Base-by-base conservation (phyloP, 306 rosid genomes). In the Vigna trinervia region DNA sequence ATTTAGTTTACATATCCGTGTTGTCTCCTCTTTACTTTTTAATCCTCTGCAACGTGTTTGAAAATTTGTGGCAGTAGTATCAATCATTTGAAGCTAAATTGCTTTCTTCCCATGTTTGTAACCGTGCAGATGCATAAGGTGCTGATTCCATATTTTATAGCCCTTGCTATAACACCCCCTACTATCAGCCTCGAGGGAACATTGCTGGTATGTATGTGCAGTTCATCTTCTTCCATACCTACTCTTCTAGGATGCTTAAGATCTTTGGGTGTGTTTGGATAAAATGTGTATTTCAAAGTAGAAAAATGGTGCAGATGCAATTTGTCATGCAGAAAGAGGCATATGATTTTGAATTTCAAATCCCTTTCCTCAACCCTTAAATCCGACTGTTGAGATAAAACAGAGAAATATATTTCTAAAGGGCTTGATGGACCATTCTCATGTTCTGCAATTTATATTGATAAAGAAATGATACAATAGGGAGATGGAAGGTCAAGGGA, bases 151-250 rank as follows among this genome's bases (percentile, higher is more conserved):
- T 94, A 71, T 87, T 89, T 92, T 15, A 36, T 94, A 71, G 95
- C 91, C 45, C 64, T 94, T 58, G 86, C 78, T 82, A 86, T 89
- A 75, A 94, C 96, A 6, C 97, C 98, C 66, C 74, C 97, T 6
- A 86, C 96, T 72, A 87, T 71, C 87, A 54, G 97, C 90, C 91
- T 94, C 20, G 98, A 94, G 80, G 98, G 98, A 64, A 92, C 97
- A 22, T 79, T 94, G 85, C 89, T 94, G 98, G 98, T 94, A 88
- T 61, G 87, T 74, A 86, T 61, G 87, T 72, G 64, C 73, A 41
- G 38, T 80, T 73, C 43, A 69, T 53, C 59, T 50, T 82, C 48
- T 62, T 23, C n/a, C 58, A 11, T 48, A 65, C 62, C 32, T 28
- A 2, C 8, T 1, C 69, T 58, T 50, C 32, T 59, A 47, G n/a